phyloP scores from a whole-genome alignment of 139 green algal species.

The Volvox africanus region DNA sequence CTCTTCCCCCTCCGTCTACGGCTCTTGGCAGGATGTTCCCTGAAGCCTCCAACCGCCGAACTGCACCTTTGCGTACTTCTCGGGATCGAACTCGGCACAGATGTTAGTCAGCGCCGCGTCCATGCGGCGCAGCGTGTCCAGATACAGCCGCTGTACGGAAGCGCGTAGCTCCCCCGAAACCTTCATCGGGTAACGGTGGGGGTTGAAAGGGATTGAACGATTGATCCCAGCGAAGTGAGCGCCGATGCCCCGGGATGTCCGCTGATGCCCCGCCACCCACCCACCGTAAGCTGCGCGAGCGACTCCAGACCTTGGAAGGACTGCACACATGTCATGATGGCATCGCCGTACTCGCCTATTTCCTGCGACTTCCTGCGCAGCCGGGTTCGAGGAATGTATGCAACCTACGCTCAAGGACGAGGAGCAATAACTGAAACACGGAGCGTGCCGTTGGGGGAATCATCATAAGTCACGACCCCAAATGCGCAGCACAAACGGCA shows the following conservation, averaged over 20 bases:
- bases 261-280: too few relatives aligned
- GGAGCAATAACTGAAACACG: too few relatives aligned
- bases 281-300: conserved; percentile 53
- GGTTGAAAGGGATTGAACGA: too few relatives aligned
- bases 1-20: too few relatives aligned
- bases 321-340: conserved; percentile 74
- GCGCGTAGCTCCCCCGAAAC: conserved; percentile 60
- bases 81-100: conserved; percentile 61
- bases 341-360: conserved; percentile 67
- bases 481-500: too few relatives aligned
- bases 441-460: too few relatives aligned
- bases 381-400: background rate
- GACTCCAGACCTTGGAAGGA: conserved; percentile 63
- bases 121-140: conserved; percentile 64
- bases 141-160: conserved; percentile 65
- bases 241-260: too few relatives aligned
- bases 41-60: background rate
- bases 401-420: too few relatives aligned
- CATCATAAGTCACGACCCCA: too few relatives aligned
- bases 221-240: too few relatives aligned
- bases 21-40: background rate
- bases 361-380: conserved; percentile 63
- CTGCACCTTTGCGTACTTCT: conserved; percentile 71
- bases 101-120: conserved; percentile 60
- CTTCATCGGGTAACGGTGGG: conserved; percentile 17